These are phyloP conservation scores for Suillus brevipes DNA, from an alignment of 768 basidiomycete genomes.

Conservation along the genomic window DNA sequence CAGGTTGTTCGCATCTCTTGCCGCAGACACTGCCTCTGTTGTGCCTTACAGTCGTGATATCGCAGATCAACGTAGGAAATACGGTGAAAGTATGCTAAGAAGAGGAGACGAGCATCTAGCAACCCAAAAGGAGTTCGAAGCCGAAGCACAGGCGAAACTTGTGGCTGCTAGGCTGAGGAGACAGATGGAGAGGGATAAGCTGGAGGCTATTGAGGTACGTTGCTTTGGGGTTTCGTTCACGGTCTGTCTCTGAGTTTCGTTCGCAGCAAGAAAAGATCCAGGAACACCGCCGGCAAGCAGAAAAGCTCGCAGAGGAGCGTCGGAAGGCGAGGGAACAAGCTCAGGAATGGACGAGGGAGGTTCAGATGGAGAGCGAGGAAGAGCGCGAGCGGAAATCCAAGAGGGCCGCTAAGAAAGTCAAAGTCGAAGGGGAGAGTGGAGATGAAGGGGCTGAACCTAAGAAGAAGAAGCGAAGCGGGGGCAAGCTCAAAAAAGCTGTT, in stretches of 20 bases:
- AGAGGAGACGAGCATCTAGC: constrained; percentile 78
- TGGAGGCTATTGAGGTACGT: constrained; percentile 66
- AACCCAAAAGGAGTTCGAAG: constrained; percentile 70
- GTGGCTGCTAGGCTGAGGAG: constrained; percentile 76
- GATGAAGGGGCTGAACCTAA: constrained; percentile 58
- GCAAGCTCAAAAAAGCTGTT: constrained; percentile 61
- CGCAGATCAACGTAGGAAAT: constrained; percentile 86
- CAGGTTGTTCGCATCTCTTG: constrained; percentile 84
- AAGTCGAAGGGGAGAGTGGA: constrained; percentile 53
- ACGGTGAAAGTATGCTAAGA: constrained; percentile 84
- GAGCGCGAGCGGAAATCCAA: constrained; percentile 69
- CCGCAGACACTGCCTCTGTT: constrained; percentile 62
- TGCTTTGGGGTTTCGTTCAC: constrained; percentile 5
- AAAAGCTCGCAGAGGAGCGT: constrained; percentile 79
- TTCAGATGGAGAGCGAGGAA: constrained; percentile 70
- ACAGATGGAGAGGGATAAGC: constrained; percentile 73
- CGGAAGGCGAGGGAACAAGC: constrained; percentile 76
- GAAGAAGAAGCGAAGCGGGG: constrained; percentile 73
- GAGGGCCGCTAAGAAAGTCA: constrained; percentile 54
- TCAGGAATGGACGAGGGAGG: constrained; percentile 71
- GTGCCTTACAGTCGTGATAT: constrained; percentile 86
- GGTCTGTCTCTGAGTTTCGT: background rate
- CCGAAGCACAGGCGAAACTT: constrained; percentile 67
- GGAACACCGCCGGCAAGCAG: constrained; percentile 66
- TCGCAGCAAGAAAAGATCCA: constrained; percentile 60